phyloP scores from a whole-genome alignment of 2,329 filamentous ascomycete species.

The Fusarium sp. region DNA sequence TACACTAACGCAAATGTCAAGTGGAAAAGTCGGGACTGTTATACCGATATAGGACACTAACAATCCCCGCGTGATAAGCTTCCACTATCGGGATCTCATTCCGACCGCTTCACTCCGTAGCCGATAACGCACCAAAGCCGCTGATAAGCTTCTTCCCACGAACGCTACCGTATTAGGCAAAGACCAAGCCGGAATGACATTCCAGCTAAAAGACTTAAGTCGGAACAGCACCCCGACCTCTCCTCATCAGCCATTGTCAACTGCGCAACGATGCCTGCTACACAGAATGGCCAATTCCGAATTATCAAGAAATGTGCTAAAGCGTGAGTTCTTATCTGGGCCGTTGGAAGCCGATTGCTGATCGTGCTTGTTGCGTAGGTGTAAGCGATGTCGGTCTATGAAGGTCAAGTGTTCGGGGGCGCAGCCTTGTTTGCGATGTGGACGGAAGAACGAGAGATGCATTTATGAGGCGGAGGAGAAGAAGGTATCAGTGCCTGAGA shows the following conservation, averaged over 20 bases:
- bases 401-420: constrained; percentile 41
- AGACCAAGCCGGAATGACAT: background rate
- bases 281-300: constrained; percentile 12
- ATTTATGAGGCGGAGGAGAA: constrained; percentile 37
- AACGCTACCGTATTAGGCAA: constrained; percentile 19
- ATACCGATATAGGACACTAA: constrained; percentile 11
- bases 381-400: constrained; percentile 42
- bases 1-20: background rate
- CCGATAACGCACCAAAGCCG: constrained; percentile 28
- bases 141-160: constrained; percentile 15
- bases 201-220: constrained; percentile 22
- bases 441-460: constrained; percentile 36
- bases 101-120: background rate
- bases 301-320: constrained; percentile 39
- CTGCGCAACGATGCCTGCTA: constrained; percentile 20
- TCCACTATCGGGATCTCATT: background rate
- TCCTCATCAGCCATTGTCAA: background rate
- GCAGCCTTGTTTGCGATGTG: constrained; percentile 39
- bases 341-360: background rate
- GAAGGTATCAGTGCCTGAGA: constrained; percentile 40
- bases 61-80: background rate
- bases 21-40: constrained; percentile 1
- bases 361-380: constrained; percentile 26
- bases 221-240: constrained; percentile 38
- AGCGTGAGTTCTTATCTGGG: constrained; percentile 22